phyloP scores from a whole-genome alignment of 2,329 filamentous ascomycete genomes.

The Colletotrichum eleusines region DNA sequence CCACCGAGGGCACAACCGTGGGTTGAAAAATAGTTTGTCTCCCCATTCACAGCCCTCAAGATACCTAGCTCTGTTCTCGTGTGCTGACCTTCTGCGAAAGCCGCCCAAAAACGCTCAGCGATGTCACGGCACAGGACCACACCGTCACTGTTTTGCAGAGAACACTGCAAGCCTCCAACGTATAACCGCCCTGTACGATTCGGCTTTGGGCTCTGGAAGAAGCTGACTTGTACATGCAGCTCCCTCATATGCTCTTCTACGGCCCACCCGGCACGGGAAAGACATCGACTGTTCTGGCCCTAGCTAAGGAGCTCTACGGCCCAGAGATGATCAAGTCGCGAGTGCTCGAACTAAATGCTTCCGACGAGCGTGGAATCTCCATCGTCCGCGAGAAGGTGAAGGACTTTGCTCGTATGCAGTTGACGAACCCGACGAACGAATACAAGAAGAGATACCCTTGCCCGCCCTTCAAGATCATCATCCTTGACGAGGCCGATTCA shows the following conservation, averaged over 20 bases:
- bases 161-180: constrained; percentile 94
- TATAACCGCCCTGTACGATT: constrained; percentile 52
- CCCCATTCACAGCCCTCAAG: constrained; percentile 18
- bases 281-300: constrained; percentile 95
- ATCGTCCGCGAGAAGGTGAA: constrained; percentile 99
- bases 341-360: constrained; percentile 99
- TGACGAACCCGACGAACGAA: constrained; percentile 82
- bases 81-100: constrained; percentile 62
- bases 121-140: constrained; percentile 98
- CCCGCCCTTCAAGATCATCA: constrained; percentile 98
- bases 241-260: constrained; percentile 99
- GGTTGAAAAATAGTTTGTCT: constrained; percentile 96
- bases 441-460: constrained; percentile 84
- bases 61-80: neutral
- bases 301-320: constrained; percentile 97
- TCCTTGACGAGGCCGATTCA: constrained; percentile 96
- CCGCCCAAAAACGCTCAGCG: constrained; percentile 91
- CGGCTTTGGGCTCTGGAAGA: neutral
- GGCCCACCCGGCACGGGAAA: constrained; percentile 97
- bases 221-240: constrained; percentile 57
- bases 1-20: constrained; percentile 83
- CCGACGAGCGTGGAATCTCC: constrained; percentile 96
- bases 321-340: constrained; percentile 92
- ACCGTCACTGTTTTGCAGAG: constrained; percentile 93
- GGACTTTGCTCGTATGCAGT: constrained; percentile 95